Conservation (phyloP, 257 asterid genomes). For the Eustoma russellianum region DNA sequence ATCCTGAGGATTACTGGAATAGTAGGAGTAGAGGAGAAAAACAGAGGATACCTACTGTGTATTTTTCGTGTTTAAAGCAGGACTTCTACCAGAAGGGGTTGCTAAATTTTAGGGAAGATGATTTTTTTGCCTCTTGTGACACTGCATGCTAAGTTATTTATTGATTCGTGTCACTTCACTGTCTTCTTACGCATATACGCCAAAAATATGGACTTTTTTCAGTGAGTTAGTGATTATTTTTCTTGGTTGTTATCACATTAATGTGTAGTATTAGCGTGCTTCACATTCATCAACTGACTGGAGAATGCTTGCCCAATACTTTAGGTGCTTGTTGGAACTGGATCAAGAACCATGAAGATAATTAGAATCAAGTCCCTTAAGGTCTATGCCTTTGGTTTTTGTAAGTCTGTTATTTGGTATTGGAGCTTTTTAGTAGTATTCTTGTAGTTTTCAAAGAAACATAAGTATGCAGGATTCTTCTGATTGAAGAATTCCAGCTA, state of each 20-base stretch:
- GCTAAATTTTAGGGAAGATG: no score
- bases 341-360: constrained; percentile 81
- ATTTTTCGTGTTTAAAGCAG: no score
- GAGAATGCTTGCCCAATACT: background rate
- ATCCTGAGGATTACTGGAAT: no score
- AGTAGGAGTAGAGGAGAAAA: no score
- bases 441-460: constrained; percentile 1
- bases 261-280: background rate
- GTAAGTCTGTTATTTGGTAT: constrained; percentile 41
- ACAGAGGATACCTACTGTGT: no score
- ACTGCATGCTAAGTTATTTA: no score
- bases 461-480: background rate
- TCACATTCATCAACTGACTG: background rate
- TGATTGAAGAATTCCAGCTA: background rate
- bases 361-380: constrained; percentile 79
- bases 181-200: background rate
- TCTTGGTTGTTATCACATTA: background rate
- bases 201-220: background rate
- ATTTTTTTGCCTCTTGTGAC: no score
- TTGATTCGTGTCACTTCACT: no score
- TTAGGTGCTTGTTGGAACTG: constrained; percentile 98
- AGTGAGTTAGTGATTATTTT: background rate
- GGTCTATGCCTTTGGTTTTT: constrained; percentile 92
- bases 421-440: background rate
- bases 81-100: no score